Conservation (phyloP, 2,329 filamentous ascomycete species). For the Penicillium sp. region DNA sequence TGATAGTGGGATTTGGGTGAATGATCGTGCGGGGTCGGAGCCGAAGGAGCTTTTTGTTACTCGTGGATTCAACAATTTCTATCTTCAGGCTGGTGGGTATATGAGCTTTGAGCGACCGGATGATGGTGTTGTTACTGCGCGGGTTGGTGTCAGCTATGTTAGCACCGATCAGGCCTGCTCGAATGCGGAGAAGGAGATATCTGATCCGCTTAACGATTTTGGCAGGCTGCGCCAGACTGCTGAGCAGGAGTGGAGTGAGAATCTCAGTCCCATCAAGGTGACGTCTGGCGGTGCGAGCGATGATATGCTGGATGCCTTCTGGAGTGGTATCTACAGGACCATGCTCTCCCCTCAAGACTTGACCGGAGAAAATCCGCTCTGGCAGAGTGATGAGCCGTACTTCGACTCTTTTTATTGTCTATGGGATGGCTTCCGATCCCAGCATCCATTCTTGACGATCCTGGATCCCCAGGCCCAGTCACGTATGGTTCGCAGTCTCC, state of each 20-base stretch:
- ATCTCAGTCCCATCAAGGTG: conserved; percentile 57
- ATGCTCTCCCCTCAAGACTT: conserved; percentile 70
- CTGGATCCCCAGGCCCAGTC: conserved; percentile 28
- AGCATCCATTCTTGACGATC: conserved; percentile 29
- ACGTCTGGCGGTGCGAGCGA: conserved; percentile 53
- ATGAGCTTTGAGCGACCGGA: conserved; percentile 55
- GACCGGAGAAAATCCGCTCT: conserved; percentile 66
- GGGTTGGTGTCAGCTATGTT: conserved; percentile 67
- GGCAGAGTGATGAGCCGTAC: conserved; percentile 63
- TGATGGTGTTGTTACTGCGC: conserved; percentile 54
- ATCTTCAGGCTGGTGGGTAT: conserved; percentile 60
- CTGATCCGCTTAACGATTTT: conserved; percentile 45
- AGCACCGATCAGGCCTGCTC: conserved; percentile 62
- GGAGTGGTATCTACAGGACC: conserved; percentile 66
- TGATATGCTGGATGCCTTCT: conserved; percentile 57
- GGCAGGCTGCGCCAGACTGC: conserved; percentile 48
- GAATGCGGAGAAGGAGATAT: conserved; percentile 65
- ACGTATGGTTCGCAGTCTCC: conserved; percentile 28
- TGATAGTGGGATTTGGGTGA: conserved; percentile 60
- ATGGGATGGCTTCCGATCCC: conserved; percentile 24
- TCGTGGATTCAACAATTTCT: conserved; percentile 54
- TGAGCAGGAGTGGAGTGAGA: conserved; percentile 56
- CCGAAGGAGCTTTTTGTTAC: conserved; percentile 54
- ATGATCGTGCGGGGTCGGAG: conserved; percentile 56
- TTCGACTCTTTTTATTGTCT: conserved; percentile 65